These are phyloP conservation scores for Colletotrichum sp. DNA, from an alignment of 2,329 filamentous ascomycete species.

Conservation along the genomic window DNA sequence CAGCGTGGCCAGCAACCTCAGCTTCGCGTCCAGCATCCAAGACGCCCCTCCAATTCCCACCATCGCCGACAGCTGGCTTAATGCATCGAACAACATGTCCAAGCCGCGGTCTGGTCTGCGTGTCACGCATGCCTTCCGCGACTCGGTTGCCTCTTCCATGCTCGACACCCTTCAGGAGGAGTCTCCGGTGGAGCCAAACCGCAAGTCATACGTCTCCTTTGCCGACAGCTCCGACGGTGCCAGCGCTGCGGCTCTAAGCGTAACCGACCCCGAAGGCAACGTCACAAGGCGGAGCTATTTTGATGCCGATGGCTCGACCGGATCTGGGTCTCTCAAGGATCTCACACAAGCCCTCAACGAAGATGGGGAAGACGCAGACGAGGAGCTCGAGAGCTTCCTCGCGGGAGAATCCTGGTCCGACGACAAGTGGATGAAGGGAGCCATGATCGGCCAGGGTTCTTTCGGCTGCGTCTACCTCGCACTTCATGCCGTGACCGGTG, in stretches of 20 bases:
- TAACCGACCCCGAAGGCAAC: slow-evolving; percentile 80
- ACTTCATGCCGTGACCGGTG: slow-evolving; percentile 92
- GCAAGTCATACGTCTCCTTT: slow-evolving; percentile 95
- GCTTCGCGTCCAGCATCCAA: slow-evolving; percentile 88
- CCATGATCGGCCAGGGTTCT: slow-evolving; percentile 93
- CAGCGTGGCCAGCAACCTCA: slow-evolving; percentile 92
- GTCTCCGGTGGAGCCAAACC: slow-evolving; percentile 82
- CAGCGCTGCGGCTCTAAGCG: slow-evolving; percentile 56
- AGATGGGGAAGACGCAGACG: slow-evolving; percentile 90
- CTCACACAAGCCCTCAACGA: slow-evolving; percentile 85
- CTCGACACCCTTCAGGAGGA: slow-evolving; percentile 93
- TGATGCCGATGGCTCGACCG: slow-evolving; percentile 77
- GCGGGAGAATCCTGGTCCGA: slow-evolving; percentile 94
- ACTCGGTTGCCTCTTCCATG: slow-evolving; percentile 88
- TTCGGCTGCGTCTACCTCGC: slow-evolving; percentile 97
- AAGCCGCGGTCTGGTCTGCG: slow-evolving; percentile 49
- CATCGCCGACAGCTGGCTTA: slow-evolving; percentile 93
- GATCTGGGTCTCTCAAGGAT: slow-evolving; percentile 78
- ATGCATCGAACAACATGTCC: slow-evolving; percentile 58
- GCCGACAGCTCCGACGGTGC: slow-evolving; percentile 77
- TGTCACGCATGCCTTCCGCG: slow-evolving; percentile 71
- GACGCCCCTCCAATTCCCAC: slow-evolving; percentile 95
- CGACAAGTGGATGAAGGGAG: slow-evolving; percentile 99
- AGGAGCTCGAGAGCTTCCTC: slow-evolving; percentile 88
- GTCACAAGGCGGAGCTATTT: slow-evolving; percentile 79